These are phyloP conservation scores for Thelonectria rubi DNA, from an alignment of 2,329 filamentous ascomycete genomes.

Conservation along the genomic window DNA sequence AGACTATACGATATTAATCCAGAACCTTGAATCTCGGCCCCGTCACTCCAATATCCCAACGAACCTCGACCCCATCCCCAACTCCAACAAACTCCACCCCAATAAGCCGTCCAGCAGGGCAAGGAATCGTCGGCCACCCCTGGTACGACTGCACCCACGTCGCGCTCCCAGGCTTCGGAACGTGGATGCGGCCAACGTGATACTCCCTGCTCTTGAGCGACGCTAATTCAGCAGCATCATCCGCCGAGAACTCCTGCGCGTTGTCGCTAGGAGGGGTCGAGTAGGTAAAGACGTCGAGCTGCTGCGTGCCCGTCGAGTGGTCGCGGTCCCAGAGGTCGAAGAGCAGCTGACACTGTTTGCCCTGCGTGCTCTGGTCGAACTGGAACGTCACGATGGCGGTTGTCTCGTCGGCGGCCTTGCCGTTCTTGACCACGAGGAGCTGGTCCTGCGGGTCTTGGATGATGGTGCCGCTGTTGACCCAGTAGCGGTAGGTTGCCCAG, in stretches of 20 bases:
- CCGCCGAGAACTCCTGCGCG: not conserved
- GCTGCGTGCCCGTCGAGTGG: conserved; percentile 9
- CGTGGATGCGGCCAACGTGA: conserved; percentile 7
- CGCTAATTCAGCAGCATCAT: conserved; percentile 3
- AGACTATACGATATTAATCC: not conserved
- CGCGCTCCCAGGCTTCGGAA: conserved; percentile 12
- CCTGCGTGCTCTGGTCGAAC: conserved; percentile 10
- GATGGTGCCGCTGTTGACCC: conserved; percentile 10
- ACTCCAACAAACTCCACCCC: conserved; percentile 17
- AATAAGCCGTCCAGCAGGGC: conserved; percentile 20
- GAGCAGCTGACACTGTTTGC: conserved; percentile 20
- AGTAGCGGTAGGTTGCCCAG: conserved; percentile 16
- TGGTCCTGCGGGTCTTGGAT: conserved; percentile 18
- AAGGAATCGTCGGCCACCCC: conserved; percentile 20
- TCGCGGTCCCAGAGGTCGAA: conserved; percentile 26
- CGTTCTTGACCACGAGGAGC: conserved; percentile 22
- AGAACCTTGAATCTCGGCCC: conserved; percentile 18
- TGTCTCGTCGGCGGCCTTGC: conserved; percentile 13
- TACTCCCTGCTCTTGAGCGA: conserved; percentile 15
- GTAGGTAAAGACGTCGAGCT: conserved; percentile 20
- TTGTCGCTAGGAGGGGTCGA: conserved; percentile 1
- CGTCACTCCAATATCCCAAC: conserved; percentile 26
- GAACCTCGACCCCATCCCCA: conserved; percentile 14
- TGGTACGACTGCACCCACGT: conserved; percentile 6
- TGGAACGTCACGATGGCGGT: conserved; percentile 21